Base-by-base conservation (phyloP, 2,329 filamentous ascomycete species). In the Aspergillus fructus region DNA sequence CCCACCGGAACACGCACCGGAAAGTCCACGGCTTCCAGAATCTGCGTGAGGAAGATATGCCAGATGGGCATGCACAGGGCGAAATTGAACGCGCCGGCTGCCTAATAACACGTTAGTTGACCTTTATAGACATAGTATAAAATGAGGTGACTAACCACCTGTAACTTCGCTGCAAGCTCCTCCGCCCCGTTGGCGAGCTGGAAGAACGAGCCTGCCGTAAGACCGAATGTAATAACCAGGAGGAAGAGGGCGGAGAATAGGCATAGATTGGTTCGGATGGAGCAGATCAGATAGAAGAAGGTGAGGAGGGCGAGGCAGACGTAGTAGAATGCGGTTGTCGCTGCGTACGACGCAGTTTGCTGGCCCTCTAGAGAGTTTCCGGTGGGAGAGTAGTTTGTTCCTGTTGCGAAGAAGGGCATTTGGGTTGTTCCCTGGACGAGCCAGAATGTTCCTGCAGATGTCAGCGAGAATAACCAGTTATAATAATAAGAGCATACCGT, bases 21-120 rank as follows among this genome's bases (percentile, higher is more conserved):
- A 62, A 85, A 85, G 63, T 86, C 82, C 17, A 86, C 74, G 7
- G 78, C 72, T 3, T 80, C 81, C 9, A 86, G 72, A 61, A 85
- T 74, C 57, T 83, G 78, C n/a, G 81, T 79, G 17, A 81, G 66
- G 54, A 86, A 77, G 24, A 85, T 79, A 66, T 80, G 85, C 84
- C 83, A 86, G 9, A 83, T 80, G 2, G 79, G 72, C 54, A 82
- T 60, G 46, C 72, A 79, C 3, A 81, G 76, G 0, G 81, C 77
- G 48, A 86, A 85, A 0, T 74, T 71, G 48, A 72, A 74, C 2
- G 80, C 83, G 34, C 84, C 84, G 4, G 74, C 80, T 34, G 71
- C 77, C 76, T 81, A 30, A 30, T 2, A 3, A n/a, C 8, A 4
- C 30, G 23, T 23, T 15, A 34, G 19, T 19, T 21, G 2, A 21